These are phyloP conservation scores for Fomitopsis schrenkii DNA, from an alignment of 1,284 basidiomycete species.

Conservation along the genomic window DNA sequence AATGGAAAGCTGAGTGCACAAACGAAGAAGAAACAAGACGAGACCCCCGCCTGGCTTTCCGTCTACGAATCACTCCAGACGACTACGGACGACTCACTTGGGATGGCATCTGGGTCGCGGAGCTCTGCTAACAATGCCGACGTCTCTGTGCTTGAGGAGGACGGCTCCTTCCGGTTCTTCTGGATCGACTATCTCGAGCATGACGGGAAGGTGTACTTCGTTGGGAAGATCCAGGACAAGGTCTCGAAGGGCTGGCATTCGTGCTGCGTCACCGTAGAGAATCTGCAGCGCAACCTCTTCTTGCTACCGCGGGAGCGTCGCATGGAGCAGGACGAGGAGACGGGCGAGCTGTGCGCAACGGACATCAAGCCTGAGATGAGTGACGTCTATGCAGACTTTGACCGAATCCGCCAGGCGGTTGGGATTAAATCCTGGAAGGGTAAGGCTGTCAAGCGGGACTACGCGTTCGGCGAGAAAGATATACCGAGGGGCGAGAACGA, in stretches of 20 bases:
- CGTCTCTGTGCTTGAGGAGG: slow-evolving; percentile 64
- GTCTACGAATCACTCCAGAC: slow-evolving; percentile 71
- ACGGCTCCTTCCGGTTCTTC: slow-evolving; percentile 86
- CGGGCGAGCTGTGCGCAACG: slow-evolving; percentile 59
- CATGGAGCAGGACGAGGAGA: slow-evolving; percentile 58
- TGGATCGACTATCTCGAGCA: slow-evolving; percentile 92
- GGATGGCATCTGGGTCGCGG: slow-evolving; percentile 35
- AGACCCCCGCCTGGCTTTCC: slow-evolving; percentile 68
- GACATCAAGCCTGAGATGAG: slow-evolving; percentile 66
- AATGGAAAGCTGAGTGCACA: slow-evolving; percentile 13
- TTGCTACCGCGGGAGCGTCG: slow-evolving; percentile 78
- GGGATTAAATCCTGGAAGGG: slow-evolving; percentile 78
- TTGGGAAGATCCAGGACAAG: slow-evolving; percentile 87
- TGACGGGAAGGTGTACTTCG: slow-evolving; percentile 75
- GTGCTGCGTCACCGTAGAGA: slow-evolving; percentile 83
- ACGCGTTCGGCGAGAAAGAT: slow-evolving; percentile 88
- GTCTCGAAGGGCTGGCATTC: slow-evolving; percentile 70
- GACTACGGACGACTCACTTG: slow-evolving; percentile 49
- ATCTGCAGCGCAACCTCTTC: slow-evolving; percentile 90
- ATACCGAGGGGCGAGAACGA: slow-evolving; percentile 78
- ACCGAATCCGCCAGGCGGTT: slow-evolving; percentile 68
- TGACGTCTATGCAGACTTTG: slow-evolving; percentile 87
- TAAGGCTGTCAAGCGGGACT: slow-evolving; percentile 87
- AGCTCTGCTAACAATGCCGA: slow-evolving; percentile 35
- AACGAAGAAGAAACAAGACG: slow-evolving; percentile 44